These are phyloP conservation scores for Picea sitchensis DNA, from an alignment of 75 land plant species.

Conservation along the genomic window DNA sequence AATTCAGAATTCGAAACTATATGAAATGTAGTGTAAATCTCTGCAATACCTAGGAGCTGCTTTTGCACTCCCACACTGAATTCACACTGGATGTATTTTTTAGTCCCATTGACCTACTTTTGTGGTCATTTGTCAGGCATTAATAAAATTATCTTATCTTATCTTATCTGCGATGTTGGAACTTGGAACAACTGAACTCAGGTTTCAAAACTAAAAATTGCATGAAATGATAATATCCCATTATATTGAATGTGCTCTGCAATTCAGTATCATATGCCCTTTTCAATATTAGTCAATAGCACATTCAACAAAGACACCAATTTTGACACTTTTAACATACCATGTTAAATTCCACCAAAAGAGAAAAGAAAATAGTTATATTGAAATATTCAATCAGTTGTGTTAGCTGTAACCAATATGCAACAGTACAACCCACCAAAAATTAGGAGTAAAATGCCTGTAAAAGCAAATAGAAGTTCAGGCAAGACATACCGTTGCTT, in stretches of 20 bases:
- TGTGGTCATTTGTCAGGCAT: too few relatives aligned
- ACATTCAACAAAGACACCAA: neutral
- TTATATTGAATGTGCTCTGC: neutral
- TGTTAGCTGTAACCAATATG: neutral
- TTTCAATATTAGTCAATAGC: neutral
- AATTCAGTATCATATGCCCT: neutral
- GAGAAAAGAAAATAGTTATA: neutral
- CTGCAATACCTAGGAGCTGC: too few relatives aligned
- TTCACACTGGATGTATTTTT: too few relatives aligned
- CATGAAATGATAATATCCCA: too few relatives aligned
- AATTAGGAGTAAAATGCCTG: neutral
- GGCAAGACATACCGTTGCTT: slow-evolving; percentile 68
- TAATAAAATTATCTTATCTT: too few relatives aligned
- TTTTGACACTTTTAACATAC: neutral
- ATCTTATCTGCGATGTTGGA: too few relatives aligned
- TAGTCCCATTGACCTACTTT: too few relatives aligned
- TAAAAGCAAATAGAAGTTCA: neutral
- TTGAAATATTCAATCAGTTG: neutral
- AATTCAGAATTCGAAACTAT: too few relatives aligned
- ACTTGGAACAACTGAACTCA: too few relatives aligned
- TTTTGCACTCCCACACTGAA: too few relatives aligned
- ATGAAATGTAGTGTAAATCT: too few relatives aligned
- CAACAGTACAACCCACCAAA: neutral
- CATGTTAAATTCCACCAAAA: neutral
- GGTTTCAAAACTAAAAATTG: too few relatives aligned